phyloP scores from a whole-genome alignment of 2,329 filamentous ascomycete genomes.

The Alternaria longipes region DNA sequence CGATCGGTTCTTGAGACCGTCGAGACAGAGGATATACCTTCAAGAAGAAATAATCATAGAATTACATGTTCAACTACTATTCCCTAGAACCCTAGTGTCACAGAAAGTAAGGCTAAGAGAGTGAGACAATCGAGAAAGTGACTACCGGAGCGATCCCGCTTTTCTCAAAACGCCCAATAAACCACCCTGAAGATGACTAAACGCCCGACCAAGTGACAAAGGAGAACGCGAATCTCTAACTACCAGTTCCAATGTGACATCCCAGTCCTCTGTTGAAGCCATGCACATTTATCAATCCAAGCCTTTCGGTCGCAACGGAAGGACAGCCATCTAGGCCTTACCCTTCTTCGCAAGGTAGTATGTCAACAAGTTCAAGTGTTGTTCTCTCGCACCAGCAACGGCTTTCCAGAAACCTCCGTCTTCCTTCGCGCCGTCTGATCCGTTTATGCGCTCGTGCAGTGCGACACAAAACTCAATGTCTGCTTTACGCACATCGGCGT shows the following conservation, averaged over 20 bases:
- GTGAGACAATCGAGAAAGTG: conserved; percentile 5
- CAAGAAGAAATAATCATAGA: not conserved
- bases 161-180: conserved; percentile 11
- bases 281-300: not conserved
- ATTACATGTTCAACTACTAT: conserved; percentile 5
- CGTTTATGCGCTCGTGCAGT: conserved; percentile 63
- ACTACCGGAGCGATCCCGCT: conserved; percentile 16
- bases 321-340: conserved; percentile 32
- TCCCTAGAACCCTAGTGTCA: not conserved
- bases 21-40: no score
- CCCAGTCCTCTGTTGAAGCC: not conserved
- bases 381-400: conserved; percentile 71
- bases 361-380: conserved; percentile 78
- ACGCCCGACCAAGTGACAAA: conserved; percentile 1
- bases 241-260: not conserved
- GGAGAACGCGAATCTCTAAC: not conserved
- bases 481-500: conserved; percentile 66
- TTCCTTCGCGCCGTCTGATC: conserved; percentile 48
- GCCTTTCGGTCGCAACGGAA: conserved; percentile 13
- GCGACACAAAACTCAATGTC: conserved; percentile 82
- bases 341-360: conserved; percentile 74
- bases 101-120: not conserved
- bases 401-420: conserved; percentile 70
- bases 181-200: not conserved
- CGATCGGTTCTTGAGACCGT: no score